These are phyloP conservation scores for Poterioochromonas sp. DNA, from an alignment of 352 stramenopile species.

Conservation along the genomic window DNA sequence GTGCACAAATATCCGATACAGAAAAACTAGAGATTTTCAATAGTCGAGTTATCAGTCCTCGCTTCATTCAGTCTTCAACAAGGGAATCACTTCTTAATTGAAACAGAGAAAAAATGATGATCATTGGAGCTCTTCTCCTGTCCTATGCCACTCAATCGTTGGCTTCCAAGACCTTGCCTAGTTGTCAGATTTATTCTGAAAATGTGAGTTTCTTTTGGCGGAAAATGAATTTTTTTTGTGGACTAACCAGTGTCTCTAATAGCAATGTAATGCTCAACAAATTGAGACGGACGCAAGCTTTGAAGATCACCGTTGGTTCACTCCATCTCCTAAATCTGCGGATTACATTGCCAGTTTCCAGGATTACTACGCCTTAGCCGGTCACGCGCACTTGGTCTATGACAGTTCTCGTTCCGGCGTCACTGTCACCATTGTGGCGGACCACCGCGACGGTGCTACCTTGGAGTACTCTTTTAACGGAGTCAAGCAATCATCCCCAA, in stretches of 20 bases:
- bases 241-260: background rate
- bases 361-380: conserved; percentile 6
- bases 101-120: no score
- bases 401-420: background rate
- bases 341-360: background rate
- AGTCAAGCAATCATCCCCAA: background rate
- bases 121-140: no score
- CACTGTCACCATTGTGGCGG: background rate
- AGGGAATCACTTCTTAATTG: no score
- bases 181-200: conserved; percentile 4
- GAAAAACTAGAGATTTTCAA: no score
- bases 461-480: background rate
- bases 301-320: conserved; percentile 16
- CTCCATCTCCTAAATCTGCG: background rate
- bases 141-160: no score
- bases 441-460: background rate
- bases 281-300: conserved; percentile 1
- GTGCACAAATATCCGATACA: no score
- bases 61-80: no score
- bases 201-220: background rate
- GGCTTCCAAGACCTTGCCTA: background rate
- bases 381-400: background rate
- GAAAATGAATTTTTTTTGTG: background rate
- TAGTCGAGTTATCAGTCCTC: no score
- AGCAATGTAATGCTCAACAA: background rate